Evolutionary conservation across 352 stramenopile species (phyloP), one percentile per base, ranked within the genome.

Genomic region (Hyphochytrium catenoides): DNA sequence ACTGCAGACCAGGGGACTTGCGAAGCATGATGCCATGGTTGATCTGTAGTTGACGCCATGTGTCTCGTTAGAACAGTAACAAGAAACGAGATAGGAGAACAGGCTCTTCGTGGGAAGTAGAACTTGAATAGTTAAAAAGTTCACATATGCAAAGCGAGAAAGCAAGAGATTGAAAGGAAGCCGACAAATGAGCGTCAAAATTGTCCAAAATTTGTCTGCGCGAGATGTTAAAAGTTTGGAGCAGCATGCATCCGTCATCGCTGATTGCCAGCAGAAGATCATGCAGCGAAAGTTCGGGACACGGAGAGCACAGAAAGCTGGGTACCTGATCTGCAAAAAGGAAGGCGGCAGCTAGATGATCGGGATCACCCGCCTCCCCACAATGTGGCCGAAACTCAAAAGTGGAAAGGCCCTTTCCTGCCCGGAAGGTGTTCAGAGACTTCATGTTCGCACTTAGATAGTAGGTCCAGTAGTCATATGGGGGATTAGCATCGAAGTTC

Each of bases 1-100:
- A 98, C 54, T 98, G 89, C 28, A 98, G 59, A 23, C 58, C 72
- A 21, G 94, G 78, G 30, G 86, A 79, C 53, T 95, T 94, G 36
- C 91, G 74, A 22, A 98, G 62, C 32, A 91, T 88, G 56, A 98
- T 95, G 17, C 91, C 91, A 54, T 98, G 91, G 63, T 98, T 98
- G 54, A 98, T 96, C 7, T 56, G 61, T 27, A 51, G 38, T 39
- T 52, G 66, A 7, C 69, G 43, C 40, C n/a, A n/a, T n/a, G n/a
- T n/a, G n/a, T n/a, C n/a, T n/a, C n/a, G n/a, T n/a, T n/a, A n/a
- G n/a, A n/a, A n/a, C n/a, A n/a, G n/a, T n/a, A n/a, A n/a, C n/a
- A n/a, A n/a, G n/a, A n/a, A n/a, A n/a, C n/a, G n/a, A n/a, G n/a
- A n/a, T n/a, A n/a, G n/a, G n/a, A n/a, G n/a, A n/a, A n/a, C n/a